Base-by-base conservation (phyloP, 345 rosid genomes). In the Arabis alpina region DNA sequence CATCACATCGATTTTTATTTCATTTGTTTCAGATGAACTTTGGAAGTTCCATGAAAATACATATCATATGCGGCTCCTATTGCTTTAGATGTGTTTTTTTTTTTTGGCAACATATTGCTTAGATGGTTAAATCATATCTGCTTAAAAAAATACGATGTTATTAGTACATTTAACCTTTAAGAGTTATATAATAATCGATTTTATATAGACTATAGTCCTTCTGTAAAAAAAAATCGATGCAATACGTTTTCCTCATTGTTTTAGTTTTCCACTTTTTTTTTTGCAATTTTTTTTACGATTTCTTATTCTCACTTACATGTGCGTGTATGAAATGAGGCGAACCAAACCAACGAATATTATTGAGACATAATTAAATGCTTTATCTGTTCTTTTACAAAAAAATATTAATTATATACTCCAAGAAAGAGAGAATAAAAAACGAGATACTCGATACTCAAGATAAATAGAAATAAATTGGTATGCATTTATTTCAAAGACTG, bases 401-500 rank as follows among this genome's bases (percentile, higher is more conserved):
- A 8, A 0, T 34, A 34, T 34, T 48, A 44, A 8, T 27, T 10
- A 28, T 2, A 36, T 5, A 61, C 37, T 34, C 37, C 37, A 34
- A 34, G 37, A 34, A 34, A 34, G 36, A 34, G 6, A 23, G 19
- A 25, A 40, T 13, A 19, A 9, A 34, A 40, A 67, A 52, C 34
- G 54, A 58, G 67, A 34, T 50, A 47, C 56, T 37, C 51, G 13
- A 14, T 3, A 15, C 3, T 56, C 23, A 34, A 55, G 42, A 48
- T 73, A 32, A 28, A 39, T 23, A 60, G 19, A 53, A 54, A 60
- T 42, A 68, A 75, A 37, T 54, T 28, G 66, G 66, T 0, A 1
- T 10, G 66, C 71, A 75, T 75, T 75, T 54, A 69, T 19, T 55
- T 69, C 66, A 55, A 55, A 55, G 79, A 69, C 75, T 69, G 79